Base-by-base conservation (phyloP, 305 asterid species). In the Ilex paraguariensis region DNA sequence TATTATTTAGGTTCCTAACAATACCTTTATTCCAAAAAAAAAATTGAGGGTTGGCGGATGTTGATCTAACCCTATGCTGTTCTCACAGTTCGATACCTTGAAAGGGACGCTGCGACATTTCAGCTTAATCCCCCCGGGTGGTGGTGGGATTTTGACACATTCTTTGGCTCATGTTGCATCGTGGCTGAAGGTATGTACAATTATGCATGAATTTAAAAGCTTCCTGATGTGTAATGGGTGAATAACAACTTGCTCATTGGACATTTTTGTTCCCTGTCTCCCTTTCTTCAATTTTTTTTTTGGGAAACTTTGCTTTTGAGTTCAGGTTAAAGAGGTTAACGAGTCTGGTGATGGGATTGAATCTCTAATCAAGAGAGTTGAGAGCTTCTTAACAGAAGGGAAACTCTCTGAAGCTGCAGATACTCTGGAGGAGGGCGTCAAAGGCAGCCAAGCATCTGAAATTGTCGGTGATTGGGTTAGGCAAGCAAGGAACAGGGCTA, bases 111-210 rank as follows among this genome's bases (percentile, higher is more conserved):
- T 92, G 61, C 85, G 95, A 60, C 98, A 82, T 80, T 87, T 81
- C 79, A 80, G 95, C 82, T 75, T 89, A 62, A 81, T 92, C 55
- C 96, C 97, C 33, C 86, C 87, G 13, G 81, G 87, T 5, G 96
- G 97, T 31, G 98, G 96, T 69, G 98, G 98, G 61, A 82, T 89
- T 76, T 73, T 92, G 75, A 62, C 96, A 21, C 96, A 89, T 79
- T 85, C 96, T 51, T 75, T 92, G 77, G 98, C 98, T 50, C 77
- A 66, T 49, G 66, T 92, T 32, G 94, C 94, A 52, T 89, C 98
- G 50, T 73, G 78, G 77, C 73, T 92, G 70, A 92, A 92, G 98
- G 98, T 92, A 5, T 36, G 42, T 36, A 36, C 42, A 36, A 36
- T 36, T 36, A 4, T 36, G 3, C 9, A 36, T 8, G 7, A 36